These are phyloP conservation scores for Lagerstroemia speciosa DNA, from an alignment of 345 rosid species.

Conservation along the genomic window DNA sequence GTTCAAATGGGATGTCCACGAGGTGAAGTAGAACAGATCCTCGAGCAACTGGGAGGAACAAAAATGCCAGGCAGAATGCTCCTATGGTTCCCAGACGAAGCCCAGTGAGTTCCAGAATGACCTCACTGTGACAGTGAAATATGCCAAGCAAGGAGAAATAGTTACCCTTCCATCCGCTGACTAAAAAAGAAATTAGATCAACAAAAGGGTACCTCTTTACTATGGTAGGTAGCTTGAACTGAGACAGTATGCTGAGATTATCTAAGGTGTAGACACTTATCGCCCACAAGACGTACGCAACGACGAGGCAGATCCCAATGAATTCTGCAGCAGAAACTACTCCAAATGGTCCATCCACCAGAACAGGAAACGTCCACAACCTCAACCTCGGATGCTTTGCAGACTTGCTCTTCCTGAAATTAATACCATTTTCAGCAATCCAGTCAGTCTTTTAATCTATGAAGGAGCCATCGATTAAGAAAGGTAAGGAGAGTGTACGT, in stretches of 20 bases:
- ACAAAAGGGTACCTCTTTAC: conserved; percentile 30
- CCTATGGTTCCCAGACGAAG: conserved; percentile 66
- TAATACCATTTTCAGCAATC: neutral
- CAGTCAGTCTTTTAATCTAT: no score
- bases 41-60: conserved; percentile 83
- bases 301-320: no score
- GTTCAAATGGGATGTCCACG: conserved; percentile 79
- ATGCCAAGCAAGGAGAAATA: no score
- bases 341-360: no score
- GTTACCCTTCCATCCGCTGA: no score
- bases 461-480: no score
- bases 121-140: conserved; percentile 18
- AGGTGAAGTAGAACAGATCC: conserved; percentile 82
- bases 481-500: no score
- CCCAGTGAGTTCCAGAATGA: conserved; percentile 38
- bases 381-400: conserved; percentile 41
- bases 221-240: conserved; percentile 18
- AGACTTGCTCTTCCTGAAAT: conserved; percentile 37
- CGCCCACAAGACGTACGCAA: no score
- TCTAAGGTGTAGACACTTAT: conserved; percentile 42
- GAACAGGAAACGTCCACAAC: conserved; percentile 85
- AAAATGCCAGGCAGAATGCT: conserved; percentile 51
- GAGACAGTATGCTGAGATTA: conserved; percentile 32
- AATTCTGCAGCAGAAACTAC: no score
- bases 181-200: neutral